A percentile compares a stretch with the other conserved stretches of the same genome.
Evolutionary conservation across 73 alveolate genomes (phyloP).

Genomic region (Tetrahymena elliotti): DNA sequence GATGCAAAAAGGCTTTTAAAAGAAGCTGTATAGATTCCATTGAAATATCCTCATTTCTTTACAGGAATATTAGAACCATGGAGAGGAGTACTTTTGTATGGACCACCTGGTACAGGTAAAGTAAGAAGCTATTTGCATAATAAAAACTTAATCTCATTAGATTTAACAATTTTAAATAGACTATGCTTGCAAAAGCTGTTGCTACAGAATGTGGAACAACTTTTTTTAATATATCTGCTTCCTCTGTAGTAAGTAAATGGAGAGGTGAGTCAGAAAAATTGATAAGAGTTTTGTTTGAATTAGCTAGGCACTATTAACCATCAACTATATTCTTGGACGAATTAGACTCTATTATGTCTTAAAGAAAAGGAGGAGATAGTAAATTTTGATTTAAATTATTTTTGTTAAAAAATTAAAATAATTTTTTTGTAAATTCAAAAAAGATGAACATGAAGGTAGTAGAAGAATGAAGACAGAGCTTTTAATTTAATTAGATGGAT

Average conservation of each 20-base stretch:
- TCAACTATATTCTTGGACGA: slow-evolving; percentile 98
- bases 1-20: slow-evolving; percentile 83
- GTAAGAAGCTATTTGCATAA: neutral
- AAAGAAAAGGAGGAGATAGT: slow-evolving; percentile 62
- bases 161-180: slow-evolving; percentile 2
- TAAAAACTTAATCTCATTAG: neutral
- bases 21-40: slow-evolving; percentile 96
- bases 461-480: slow-evolving; percentile 99
- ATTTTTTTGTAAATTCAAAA: no score
- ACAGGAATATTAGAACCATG: slow-evolving; percentile 96
- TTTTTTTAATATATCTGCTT: slow-evolving; percentile 95
- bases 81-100: slow-evolving; percentile 96
- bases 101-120: slow-evolving; percentile 99
- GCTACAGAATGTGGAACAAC: slow-evolving; percentile 98
- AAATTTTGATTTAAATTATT: neutral
- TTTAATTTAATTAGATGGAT: slow-evolving; percentile 93
- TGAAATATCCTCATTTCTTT: slow-evolving; percentile 93
- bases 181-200: slow-evolving; percentile 97
- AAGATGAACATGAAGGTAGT: slow-evolving; percentile 97
- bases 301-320: slow-evolving; percentile 97
- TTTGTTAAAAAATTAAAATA: no score
- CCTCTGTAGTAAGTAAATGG: slow-evolving; percentile 97
- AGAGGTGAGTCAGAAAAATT: slow-evolving; percentile 98
- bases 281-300: slow-evolving; percentile 91
- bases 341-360: slow-evolving; percentile 93